Conservation (phyloP, 2,329 filamentous ascomycete species). For the Fusarium equiseti region DNA sequence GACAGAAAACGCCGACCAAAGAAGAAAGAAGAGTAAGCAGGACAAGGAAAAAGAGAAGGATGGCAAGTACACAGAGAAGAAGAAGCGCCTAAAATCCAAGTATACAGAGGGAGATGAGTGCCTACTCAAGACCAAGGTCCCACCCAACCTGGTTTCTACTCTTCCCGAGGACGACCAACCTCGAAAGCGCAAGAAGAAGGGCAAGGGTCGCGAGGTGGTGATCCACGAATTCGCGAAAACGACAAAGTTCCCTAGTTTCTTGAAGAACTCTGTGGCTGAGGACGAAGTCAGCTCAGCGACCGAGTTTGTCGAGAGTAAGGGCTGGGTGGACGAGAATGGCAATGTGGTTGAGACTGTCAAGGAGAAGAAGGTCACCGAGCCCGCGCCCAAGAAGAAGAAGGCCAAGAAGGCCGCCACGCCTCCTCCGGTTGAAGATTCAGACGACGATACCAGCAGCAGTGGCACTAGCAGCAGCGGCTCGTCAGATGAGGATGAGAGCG, state of each 20-base stretch:
- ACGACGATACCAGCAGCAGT: constrained; percentile 51
- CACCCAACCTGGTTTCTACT: constrained; percentile 60
- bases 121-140: constrained; percentile 83
- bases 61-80: constrained; percentile 67
- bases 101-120: constrained; percentile 86
- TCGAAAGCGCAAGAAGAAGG: constrained; percentile 71
- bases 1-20: constrained; percentile 74
- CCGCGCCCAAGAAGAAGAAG: constrained; percentile 45
- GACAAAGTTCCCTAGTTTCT: constrained; percentile 83
- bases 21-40: constrained; percentile 62
- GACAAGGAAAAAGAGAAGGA: constrained; percentile 59
- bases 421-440: constrained; percentile 37
- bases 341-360: constrained; percentile 75
- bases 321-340: constrained; percentile 87
- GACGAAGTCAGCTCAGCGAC: constrained; percentile 53
- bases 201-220: constrained; percentile 65
- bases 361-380: constrained; percentile 48
- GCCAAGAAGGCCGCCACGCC: constrained; percentile 31
- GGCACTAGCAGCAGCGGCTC: constrained; percentile 53
- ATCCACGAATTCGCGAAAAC: constrained; percentile 93
- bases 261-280: constrained; percentile 65
- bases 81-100: constrained; percentile 75
- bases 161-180: constrained; percentile 56
- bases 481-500: constrained; percentile 49
- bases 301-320: constrained; percentile 84